Evolutionary conservation across 108 stramenopile species (phyloP).

Genomic region (Cyclotella distinguenda): DNA sequence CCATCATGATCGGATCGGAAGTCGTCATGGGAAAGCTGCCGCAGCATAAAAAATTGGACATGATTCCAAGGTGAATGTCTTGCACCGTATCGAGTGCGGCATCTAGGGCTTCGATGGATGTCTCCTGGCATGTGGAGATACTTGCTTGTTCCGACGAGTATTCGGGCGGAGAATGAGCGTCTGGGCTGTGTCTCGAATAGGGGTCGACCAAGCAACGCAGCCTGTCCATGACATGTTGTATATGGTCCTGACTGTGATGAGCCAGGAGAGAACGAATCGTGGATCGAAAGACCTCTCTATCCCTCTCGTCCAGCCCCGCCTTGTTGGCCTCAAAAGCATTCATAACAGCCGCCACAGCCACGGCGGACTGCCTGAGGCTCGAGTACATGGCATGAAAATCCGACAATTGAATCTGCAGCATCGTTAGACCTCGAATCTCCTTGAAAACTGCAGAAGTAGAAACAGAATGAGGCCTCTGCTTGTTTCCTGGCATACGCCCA

Average conservation of each 20-base stretch:
- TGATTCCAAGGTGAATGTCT: conserved; percentile 1
- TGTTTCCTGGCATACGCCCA: neutral
- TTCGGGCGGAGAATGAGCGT: neutral
- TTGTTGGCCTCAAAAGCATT: conserved; percentile 42
- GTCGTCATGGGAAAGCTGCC: conserved; percentile 16
- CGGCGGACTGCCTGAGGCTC: conserved; percentile 18
- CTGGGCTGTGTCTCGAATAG: neutral
- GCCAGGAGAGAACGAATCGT: neutral
- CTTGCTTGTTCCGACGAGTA: neutral
- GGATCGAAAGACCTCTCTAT: conserved; percentile 4
- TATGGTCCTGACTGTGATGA: neutral
- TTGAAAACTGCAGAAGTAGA: neutral
- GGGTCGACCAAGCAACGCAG: conserved; percentile 4
- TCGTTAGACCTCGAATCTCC: conserved; percentile 23
- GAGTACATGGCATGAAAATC: conserved; percentile 35
- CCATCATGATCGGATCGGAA: conserved; percentile 1
- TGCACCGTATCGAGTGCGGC: conserved; percentile 10
- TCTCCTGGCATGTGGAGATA: conserved; percentile 7
- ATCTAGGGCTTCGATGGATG: conserved; percentile 7
- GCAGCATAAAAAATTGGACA: conserved; percentile 19
- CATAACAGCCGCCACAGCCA: conserved; percentile 42
- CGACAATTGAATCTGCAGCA: conserved; percentile 42
- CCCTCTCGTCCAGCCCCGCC: conserved; percentile 6
- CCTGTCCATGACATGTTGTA: neutral
- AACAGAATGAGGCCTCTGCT: too few relatives aligned